These are phyloP conservation scores for Colletotrichum orbiculare DNA, from an alignment of 2,329 filamentous ascomycete genomes.

Conservation along the genomic window DNA sequence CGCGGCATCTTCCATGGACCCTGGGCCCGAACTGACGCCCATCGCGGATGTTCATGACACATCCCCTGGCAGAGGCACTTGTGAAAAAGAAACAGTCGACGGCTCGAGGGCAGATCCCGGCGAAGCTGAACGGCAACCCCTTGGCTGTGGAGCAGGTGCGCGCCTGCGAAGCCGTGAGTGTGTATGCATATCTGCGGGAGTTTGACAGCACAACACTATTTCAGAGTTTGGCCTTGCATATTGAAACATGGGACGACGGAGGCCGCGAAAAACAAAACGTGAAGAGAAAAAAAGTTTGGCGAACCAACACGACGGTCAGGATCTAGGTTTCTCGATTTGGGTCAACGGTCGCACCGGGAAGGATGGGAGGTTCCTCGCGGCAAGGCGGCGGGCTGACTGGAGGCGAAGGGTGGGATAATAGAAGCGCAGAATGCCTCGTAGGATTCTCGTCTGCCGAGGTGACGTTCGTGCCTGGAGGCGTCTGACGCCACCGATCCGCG, in stretches of 20 bases:
- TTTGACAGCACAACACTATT: slow-evolving; percentile 5
- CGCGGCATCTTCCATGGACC: background rate
- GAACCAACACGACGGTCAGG: background rate
- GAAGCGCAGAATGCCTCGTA: slow-evolving; percentile 30
- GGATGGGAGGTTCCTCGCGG: slow-evolving; percentile 11
- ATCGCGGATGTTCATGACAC: slow-evolving; percentile 16
- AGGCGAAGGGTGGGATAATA: background rate
- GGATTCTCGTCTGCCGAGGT: slow-evolving; percentile 26
- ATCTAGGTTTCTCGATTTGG: background rate
- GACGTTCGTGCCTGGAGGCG: slow-evolving; percentile 7
- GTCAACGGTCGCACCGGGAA: background rate
- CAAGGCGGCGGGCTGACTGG: slow-evolving; percentile 22
- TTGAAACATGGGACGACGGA: background rate
- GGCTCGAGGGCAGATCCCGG: slow-evolving; percentile 15
- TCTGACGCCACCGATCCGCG: slow-evolving; percentile 23
- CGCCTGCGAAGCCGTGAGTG: slow-evolving; percentile 4
- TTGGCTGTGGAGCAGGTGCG: slow-evolving; percentile 3
- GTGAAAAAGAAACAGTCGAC: slow-evolving; percentile 1
- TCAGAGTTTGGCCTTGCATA: slow-evolving; percentile 11
- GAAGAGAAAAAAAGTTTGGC: background rate
- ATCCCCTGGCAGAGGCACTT: background rate
- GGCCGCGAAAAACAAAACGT: background rate
- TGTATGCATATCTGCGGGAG: slow-evolving; percentile 6
- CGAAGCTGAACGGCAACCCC: slow-evolving; percentile 22
- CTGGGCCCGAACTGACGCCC: background rate